phyloP scores from a whole-genome alignment of 768 basidiomycete species.

The Rhizopogon sp. region DNA sequence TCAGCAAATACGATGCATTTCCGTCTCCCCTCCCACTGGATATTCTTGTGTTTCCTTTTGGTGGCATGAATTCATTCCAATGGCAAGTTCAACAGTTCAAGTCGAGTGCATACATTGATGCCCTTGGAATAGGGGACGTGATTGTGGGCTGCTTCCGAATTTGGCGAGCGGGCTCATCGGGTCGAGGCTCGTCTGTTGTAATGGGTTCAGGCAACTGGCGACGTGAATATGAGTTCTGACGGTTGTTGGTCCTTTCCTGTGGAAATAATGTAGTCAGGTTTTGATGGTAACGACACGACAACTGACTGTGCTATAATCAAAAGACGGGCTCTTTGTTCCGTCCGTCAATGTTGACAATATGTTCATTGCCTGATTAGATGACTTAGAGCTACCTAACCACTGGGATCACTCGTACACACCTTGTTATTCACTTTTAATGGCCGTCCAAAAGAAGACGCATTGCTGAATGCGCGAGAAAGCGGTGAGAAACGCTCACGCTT shows the following conservation, averaged over 20 bases:
- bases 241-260: not conserved
- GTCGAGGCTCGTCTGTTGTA: not conserved
- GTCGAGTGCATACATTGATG: not conserved
- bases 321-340: not conserved
- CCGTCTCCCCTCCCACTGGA: not conserved
- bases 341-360: not conserved
- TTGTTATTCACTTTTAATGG: constrained; percentile 2
- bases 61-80: not conserved
- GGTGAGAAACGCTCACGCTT: constrained; percentile 15
- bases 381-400: not conserved
- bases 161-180: not conserved
- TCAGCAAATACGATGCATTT: not conserved
- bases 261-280: not conserved
- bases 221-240: not conserved
- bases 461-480: constrained; percentile 8
- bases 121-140: not conserved
- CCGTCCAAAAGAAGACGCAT: not conserved
- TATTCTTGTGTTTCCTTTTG: not conserved
- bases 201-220: not conserved
- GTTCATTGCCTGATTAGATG: not conserved
- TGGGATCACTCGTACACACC: constrained; percentile 4
- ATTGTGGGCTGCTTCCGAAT: not conserved
- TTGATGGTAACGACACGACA: not conserved
- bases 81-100: not conserved
- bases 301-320: constrained; percentile 3